Evolutionary conservation across 495 filamentous ascomycete species (phyloP).

Genomic region (Talaromyces borbonicus): DNA sequence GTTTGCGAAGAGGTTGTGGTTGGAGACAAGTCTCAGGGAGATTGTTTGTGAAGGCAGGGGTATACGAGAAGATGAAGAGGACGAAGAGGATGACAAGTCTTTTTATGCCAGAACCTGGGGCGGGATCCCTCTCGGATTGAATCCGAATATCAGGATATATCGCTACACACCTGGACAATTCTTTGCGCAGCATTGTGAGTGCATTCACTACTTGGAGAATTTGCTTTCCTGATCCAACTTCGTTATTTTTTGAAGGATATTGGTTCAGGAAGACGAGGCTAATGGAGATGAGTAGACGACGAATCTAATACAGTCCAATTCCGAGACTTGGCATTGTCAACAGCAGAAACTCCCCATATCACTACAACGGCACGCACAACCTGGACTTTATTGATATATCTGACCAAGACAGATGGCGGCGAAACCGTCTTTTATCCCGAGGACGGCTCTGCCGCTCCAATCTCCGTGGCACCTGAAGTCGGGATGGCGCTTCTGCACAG

Average conservation of each 20-base stretch:
- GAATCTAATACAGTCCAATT: constrained; percentile 63
- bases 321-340: no score
- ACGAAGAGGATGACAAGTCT: constrained; percentile 8
- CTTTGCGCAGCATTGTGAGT: constrained; percentile 80
- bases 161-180: constrained; percentile 82
- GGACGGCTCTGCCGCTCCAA: constrained; percentile 42
- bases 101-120: constrained; percentile 56
- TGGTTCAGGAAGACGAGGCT: no score
- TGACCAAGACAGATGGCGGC: constrained; percentile 71
- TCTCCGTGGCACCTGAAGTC: constrained; percentile 62
- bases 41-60: constrained; percentile 17
- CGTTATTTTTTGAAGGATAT: no score
- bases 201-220: no score
- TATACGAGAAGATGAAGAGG: constrained; percentile 4
- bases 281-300: constrained; percentile 56
- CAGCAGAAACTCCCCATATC: constrained; percentile 20
- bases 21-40: constrained; percentile 47
- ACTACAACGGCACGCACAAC: constrained; percentile 65
- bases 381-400: constrained; percentile 86
- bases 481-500: constrained; percentile 82
- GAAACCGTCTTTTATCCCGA: constrained; percentile 90
- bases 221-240: no score
- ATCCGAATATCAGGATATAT: constrained; percentile 85
- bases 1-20: constrained; percentile 72
- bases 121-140: constrained; percentile 75